Percentiles rank a stretch among this genome's conserved stretches.
These are phyloP conservation scores for Trametes gibbosa DNA, from an alignment of 768 basidiomycete species.

Conservation along the genomic window DNA sequence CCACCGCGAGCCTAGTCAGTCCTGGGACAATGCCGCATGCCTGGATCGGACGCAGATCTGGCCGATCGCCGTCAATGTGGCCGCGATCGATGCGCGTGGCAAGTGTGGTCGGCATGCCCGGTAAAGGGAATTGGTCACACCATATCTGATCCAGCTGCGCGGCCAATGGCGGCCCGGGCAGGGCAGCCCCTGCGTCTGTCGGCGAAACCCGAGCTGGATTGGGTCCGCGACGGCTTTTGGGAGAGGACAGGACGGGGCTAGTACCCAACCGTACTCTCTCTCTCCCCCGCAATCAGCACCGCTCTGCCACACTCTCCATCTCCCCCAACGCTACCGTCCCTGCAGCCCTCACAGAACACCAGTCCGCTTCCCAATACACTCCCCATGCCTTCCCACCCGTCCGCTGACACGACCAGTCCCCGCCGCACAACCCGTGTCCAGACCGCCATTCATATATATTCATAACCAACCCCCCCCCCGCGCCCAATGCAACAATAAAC, in stretches of 20 bases:
- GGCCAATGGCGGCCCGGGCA: too few species aligned
- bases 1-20: too few species aligned
- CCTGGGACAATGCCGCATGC: not conserved
- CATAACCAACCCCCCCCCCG: not conserved
- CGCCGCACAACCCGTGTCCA: too few species aligned
- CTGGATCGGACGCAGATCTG: constrained; percentile 5
- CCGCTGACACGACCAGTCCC: too few species aligned
- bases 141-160: not conserved
- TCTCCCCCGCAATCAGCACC: not conserved
- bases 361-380: not conserved
- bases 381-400: too few species aligned
- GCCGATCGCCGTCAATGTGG: not conserved
- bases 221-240: constrained; percentile 1
- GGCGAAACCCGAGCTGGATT: not conserved
- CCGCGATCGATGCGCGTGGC: not conserved
- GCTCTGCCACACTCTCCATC: not conserved
- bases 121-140: constrained; percentile 8
- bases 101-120: constrained; percentile 8
- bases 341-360: not conserved
- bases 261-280: not conserved
- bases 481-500: not conserved
- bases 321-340: not conserved
- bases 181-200: not conserved
- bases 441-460: too few species aligned
- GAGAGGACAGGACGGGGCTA: not conserved